These are phyloP conservation scores for Coemansia sp. DNA, from an alignment of 192 early-diverging fungal genomes.

Conservation along the genomic window DNA sequence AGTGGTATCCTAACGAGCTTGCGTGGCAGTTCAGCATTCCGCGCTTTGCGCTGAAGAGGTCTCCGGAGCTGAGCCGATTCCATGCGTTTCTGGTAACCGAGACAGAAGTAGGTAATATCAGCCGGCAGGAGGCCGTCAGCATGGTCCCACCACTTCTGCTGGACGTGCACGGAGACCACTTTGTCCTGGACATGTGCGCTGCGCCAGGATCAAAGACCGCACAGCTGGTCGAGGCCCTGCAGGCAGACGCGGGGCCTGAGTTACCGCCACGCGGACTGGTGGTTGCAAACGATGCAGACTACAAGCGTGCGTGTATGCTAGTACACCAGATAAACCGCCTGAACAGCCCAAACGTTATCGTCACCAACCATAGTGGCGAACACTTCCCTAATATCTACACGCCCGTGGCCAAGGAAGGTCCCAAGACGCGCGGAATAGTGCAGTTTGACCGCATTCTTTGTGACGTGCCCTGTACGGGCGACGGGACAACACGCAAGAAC, in stretches of 20 bases:
- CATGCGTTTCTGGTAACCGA: constrained; percentile 95
- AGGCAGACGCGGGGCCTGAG: constrained; percentile 59
- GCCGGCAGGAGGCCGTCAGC: constrained; percentile 92
- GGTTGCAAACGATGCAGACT: constrained; percentile 96
- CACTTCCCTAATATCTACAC: constrained; percentile 73
- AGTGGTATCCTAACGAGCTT: constrained; percentile 89
- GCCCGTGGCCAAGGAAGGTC: constrained; percentile 7
- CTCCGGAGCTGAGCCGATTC: constrained; percentile 74
- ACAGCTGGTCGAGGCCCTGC: constrained; percentile 82
- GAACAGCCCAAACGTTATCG: constrained; percentile 86
- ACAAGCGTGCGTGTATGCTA: constrained; percentile 87
- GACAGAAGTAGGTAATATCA: constrained; percentile 97
- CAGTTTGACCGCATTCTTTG: constrained; percentile 96
- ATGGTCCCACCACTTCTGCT: constrained; percentile 97
- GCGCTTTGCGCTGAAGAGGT: constrained; percentile 73
- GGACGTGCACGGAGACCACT: constrained; percentile 85
- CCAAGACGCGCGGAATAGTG: constrained; percentile 48
- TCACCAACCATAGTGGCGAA: constrained; percentile 95
- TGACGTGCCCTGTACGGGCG: constrained; percentile 98
- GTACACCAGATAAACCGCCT: constrained; percentile 95
- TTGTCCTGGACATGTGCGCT: constrained; percentile 93
- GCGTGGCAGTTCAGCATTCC: constrained; percentile 86
- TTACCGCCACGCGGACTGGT: constrained; percentile 73
- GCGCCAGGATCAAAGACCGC: constrained; percentile 98
- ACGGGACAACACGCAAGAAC: constrained; percentile 98